Base-by-base conservation (phyloP, 1,284 basidiomycete genomes). In the Phylloporus sp. region DNA sequence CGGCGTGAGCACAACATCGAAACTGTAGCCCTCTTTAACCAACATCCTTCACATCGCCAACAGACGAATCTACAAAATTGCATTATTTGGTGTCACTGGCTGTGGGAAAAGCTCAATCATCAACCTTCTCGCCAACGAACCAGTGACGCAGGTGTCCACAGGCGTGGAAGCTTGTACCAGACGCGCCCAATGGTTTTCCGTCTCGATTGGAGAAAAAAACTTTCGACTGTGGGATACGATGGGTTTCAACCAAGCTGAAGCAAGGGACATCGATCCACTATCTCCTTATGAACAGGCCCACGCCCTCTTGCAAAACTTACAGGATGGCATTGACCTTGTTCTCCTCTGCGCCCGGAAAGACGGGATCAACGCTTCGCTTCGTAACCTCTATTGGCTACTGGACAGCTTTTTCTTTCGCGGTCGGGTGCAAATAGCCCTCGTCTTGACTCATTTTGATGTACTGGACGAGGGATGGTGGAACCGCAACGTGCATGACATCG, bases 391-490 rank as follows among this genome's bases (percentile, higher is more conserved):
- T 60, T 76, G 77, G 76, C 55, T 76, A 12, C 57, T 76, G 59
- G 61, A 78, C 47, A 65, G 64, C 56, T 70, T 76, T 61, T 77
- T 76, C 69, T 77, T 77, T 49, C 49, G 65, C 25, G 75, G 74
- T 23, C 70, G 62, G 8, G 78, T 79, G 3, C 80, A 75, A 23
- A 75, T 83, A 61, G 80, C 78, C 47, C 68, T 82, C 32, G 72
- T 81, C 60, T 68, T 83, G 32, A 84, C 82, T 35, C 76, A 82
- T n/a, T 77, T 81, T 32, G 83, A 75, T 65, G 77, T 55, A 4
- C 60, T 66, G 8, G 60, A 75, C 29, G 66, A 72, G 5, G 41
- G 63, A 15, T 78, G 77, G 77, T 78, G 78, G 77, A 65, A 37
- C 5, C 69, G 71, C 65, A 80, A 80, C 55, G 63, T 47, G 25